Percentiles rank a stretch among this genome's conserved stretches.
phyloP scores from a whole-genome alignment of 2,329 filamentous ascomycete genomes.

The Epicoccum nigrum region DNA sequence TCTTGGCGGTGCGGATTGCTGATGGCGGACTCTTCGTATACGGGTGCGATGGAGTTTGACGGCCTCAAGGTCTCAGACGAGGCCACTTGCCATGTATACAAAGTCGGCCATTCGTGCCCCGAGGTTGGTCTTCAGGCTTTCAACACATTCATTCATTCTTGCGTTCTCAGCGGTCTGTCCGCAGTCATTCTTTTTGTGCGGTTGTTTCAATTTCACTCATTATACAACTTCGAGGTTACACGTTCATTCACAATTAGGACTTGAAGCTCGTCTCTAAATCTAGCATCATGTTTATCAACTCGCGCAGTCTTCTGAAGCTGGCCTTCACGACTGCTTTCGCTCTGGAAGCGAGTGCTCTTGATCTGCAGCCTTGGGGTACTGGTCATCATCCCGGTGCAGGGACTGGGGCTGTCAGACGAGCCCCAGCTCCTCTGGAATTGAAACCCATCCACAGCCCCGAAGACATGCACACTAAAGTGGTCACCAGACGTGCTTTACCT shows the following conservation, averaged over 20 bases:
- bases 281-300: slow-evolving; percentile 23
- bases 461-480: background rate
- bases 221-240: background rate
- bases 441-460: background rate
- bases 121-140: background rate
- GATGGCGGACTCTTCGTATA: slow-evolving; percentile 1
- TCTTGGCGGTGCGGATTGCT: slow-evolving; percentile 8
- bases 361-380: slow-evolving; percentile 17
- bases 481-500: slow-evolving; percentile 1
- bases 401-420: background rate
- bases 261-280: no score
- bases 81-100: slow-evolving; percentile 6
- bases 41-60: background rate
- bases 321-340: slow-evolving; percentile 19
- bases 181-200: background rate
- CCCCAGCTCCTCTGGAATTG: background rate
- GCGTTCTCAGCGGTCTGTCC: background rate
- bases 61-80: slow-evolving; percentile 8
- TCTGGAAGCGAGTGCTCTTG: slow-evolving; percentile 19
- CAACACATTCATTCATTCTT: slow-evolving; percentile 1
- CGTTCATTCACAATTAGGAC: background rate
- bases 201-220: background rate
- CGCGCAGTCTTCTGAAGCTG: slow-evolving; percentile 18
- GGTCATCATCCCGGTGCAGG: slow-evolving; percentile 1
- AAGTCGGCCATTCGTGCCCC: background rate